A percentile compares a stretch with the other conserved stretches of the same genome.
These are phyloP conservation scores for Erigeron canadensis DNA, from an alignment of 129 eudicot species.

Conservation along the genomic window DNA sequence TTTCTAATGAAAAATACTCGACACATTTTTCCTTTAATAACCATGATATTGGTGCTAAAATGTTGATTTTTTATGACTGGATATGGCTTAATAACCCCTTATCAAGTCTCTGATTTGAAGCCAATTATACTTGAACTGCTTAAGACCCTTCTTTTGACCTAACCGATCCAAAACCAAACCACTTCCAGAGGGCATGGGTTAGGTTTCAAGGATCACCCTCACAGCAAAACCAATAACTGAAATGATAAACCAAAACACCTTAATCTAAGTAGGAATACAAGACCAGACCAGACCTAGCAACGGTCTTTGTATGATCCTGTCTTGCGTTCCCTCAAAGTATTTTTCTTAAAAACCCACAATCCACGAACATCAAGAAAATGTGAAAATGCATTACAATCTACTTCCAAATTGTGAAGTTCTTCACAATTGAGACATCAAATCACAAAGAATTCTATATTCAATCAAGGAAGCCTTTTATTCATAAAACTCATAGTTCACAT, in stretches of 20 bases:
- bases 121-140: not conserved
- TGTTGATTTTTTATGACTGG: not conserved
- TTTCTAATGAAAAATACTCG: no score
- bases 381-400: not conserved
- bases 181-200: no score
- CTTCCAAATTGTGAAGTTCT: conserved; percentile 2
- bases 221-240: not conserved
- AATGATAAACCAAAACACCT: not conserved
- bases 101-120: not conserved
- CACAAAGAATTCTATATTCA: conserved; percentile 1
- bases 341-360: no score
- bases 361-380: not conserved
- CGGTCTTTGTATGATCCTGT: not conserved
- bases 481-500: conserved; percentile 1
- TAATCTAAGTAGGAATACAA: not conserved
- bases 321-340: not conserved
- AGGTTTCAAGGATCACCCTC: not conserved
- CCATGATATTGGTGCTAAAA: no score
- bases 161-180: not conserved
- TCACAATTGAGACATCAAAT: conserved; percentile 1
- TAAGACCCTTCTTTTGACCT: not conserved
- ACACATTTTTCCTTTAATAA: no score
- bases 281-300: not conserved
- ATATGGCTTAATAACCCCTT: no score
- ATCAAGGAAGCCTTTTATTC: conserved; percentile 9